These are phyloP conservation scores for Candida morakotiae DNA, from an alignment of 805 yeast species.

Conservation along the genomic window DNA sequence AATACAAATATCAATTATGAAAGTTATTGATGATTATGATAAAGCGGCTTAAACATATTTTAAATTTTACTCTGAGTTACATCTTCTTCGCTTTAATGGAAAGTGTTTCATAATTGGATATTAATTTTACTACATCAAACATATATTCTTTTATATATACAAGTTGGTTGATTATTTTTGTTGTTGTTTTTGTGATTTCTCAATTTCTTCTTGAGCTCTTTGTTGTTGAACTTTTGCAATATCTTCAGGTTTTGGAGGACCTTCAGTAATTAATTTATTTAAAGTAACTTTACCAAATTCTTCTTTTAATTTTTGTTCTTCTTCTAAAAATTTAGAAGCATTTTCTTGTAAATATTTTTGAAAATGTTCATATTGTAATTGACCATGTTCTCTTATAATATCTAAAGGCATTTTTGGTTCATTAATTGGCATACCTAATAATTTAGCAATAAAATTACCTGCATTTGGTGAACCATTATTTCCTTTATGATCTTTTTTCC, in stretches of 20 bases:
- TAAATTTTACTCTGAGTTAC: too few relatives aligned
- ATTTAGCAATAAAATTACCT: conserved; percentile 50
- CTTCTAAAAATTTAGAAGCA: conserved; percentile 68
- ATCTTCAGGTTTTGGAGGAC: conserved; percentile 73
- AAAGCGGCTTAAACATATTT: too few relatives aligned
- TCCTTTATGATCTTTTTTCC: conserved; percentile 48
- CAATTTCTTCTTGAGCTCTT: conserved; percentile 9
- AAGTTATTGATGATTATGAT: too few relatives aligned
- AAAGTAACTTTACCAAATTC: conserved; percentile 78
- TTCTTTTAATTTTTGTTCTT: conserved; percentile 82
- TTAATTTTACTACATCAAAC: too few relatives aligned
- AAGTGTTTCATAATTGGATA: too few relatives aligned
- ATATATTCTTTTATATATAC: conserved; percentile 4
- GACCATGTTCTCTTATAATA: conserved; percentile 86
- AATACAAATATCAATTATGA: too few relatives aligned
- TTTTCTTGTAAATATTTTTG: conserved; percentile 56
- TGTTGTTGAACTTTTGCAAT: conserved; percentile 41
- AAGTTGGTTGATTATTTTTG: neutral
- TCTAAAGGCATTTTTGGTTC: conserved; percentile 81
- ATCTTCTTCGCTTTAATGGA: too few relatives aligned
- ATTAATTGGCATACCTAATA: conserved; percentile 60
- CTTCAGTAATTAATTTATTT: conserved; percentile 82
- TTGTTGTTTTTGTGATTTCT: conserved; percentile 4
- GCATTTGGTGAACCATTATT: conserved; percentile 31
- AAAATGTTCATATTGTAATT: conserved; percentile 79